phyloP scores from a whole-genome alignment of 1,284 basidiomycete species.

The Thecaphora thlaspeos region DNA sequence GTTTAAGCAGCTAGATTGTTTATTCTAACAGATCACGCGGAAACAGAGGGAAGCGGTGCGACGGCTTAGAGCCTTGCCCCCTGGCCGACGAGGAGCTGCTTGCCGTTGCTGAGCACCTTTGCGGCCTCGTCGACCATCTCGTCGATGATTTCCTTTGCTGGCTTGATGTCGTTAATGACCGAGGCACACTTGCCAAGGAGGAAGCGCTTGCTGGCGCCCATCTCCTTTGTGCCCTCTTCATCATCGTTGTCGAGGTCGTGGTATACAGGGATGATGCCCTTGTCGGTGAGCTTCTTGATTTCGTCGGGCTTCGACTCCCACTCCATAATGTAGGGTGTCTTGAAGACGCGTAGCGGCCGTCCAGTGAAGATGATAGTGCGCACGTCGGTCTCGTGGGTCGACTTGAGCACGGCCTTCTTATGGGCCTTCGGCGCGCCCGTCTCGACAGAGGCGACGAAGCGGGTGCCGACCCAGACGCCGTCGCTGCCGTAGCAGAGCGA shows the following conservation, averaged over 20 bases:
- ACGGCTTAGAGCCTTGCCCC: background rate
- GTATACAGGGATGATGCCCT: constrained; percentile 49
- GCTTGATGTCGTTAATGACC: constrained; percentile 59
- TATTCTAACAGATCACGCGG: no score
- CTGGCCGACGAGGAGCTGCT: constrained; percentile 22
- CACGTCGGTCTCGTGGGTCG: constrained; percentile 50
- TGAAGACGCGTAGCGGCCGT: constrained; percentile 70
- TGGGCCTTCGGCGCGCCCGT: constrained; percentile 47
- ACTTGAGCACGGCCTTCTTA: constrained; percentile 51
- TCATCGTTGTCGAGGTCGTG: constrained; percentile 52
- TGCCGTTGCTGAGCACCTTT: constrained; percentile 27
- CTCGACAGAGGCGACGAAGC: constrained; percentile 71
- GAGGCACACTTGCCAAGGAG: constrained; percentile 62
- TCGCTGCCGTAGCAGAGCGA: constrained; percentile 43
- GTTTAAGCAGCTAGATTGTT: no score
- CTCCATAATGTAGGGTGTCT: constrained; percentile 41
- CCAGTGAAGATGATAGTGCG: constrained; percentile 62
- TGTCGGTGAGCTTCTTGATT: constrained; percentile 48
- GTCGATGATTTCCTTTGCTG: constrained; percentile 48
- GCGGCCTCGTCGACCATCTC: constrained; percentile 49
- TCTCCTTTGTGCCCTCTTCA: constrained; percentile 44
- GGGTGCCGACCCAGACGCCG: constrained; percentile 65
- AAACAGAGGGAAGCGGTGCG: no score
- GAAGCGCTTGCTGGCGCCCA: constrained; percentile 34
- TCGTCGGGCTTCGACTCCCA: constrained; percentile 52